Evolutionary conservation across 2,329 filamentous ascomycete species (phyloP).

Genomic region (Cordyceps farinosa): DNA sequence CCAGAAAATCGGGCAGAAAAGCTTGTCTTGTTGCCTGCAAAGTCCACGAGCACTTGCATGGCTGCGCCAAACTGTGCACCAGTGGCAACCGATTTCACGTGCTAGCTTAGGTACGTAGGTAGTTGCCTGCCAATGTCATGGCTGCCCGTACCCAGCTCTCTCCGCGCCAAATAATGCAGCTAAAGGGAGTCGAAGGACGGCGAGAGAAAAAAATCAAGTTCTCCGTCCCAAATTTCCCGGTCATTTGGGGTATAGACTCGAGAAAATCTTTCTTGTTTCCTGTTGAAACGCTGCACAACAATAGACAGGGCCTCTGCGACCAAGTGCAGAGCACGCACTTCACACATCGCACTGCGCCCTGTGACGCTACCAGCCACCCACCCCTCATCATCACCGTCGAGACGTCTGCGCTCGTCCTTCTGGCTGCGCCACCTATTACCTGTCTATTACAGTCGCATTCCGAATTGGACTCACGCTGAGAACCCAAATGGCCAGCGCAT

Average conservation of each 20-base stretch:
- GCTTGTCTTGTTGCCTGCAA: too few species aligned
- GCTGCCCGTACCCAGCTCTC: neutral
- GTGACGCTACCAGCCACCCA: conserved; percentile 8
- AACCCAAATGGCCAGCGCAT: conserved; percentile 1
- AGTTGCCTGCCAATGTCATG: neutral
- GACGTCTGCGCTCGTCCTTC: neutral
- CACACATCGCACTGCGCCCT: neutral
- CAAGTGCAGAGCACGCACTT: neutral
- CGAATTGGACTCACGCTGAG: neutral
- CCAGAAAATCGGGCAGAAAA: too few species aligned
- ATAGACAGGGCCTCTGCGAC: neutral
- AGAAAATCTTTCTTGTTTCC: neutral
- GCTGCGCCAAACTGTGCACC: too few species aligned
- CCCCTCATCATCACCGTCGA: neutral
- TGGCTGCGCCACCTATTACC: neutral
- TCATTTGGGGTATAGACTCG: neutral
- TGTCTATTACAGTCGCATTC: neutral
- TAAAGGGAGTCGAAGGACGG: neutral
- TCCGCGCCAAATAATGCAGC: neutral
- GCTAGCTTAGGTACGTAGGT: neutral
- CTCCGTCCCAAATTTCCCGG: neutral
- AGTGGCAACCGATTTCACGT: neutral
- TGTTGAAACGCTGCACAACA: neutral
- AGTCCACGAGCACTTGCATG: too few species aligned
- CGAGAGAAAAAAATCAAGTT: neutral